Evolutionary conservation across 1,284 basidiomycete species (phyloP), one percentile per base, ranked within the genome.

Genomic region (Moniliophthora roreri): DNA sequence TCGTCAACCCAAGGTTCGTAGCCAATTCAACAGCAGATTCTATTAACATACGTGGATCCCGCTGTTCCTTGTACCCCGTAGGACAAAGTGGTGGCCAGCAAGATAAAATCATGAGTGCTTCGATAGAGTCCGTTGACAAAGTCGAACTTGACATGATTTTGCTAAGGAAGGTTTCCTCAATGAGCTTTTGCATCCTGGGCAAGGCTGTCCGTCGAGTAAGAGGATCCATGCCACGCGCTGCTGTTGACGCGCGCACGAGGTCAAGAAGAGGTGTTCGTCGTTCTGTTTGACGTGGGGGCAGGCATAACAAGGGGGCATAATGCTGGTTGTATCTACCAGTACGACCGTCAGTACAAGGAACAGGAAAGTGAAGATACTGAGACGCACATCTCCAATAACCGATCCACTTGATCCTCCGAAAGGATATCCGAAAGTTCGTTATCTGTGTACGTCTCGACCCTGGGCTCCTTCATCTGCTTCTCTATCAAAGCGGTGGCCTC

Each of bases 1-100:
- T 63, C 46, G 69, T 66, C 10, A 75, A 60, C 18, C 68, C 67
- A 45, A 76, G 61, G 54, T 74, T 77, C 66, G 74, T 72, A 10
- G 75, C 77, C 72, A 78, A 76, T 49, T 71, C 74, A 21, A 80
- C 68, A 7, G 77, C 75, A 0, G 76, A 68, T 4, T 69, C 68
- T 11, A 68, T 69, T 41, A 80, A 62, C 37, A 78, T 55, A 46
- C 75, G 70, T 39, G 68, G 69, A 42, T 78, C 77, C 8, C 70
- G 67, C 13, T 64, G 60, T 32, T 70, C 67, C 28, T 57, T 65
- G 20, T 62, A 44, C 11, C 35, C 39, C 32, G 58, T 48, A 23
- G 69, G 64, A 23, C 65, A 67, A 24, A 77, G 58, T 6, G 77
- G 72, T 11, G 70, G 65, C 76, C 76, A 78, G 18, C 78, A 51